phyloP scores from a whole-genome alignment of 805 yeast genomes.

The Candida hispaniensis region DNA sequence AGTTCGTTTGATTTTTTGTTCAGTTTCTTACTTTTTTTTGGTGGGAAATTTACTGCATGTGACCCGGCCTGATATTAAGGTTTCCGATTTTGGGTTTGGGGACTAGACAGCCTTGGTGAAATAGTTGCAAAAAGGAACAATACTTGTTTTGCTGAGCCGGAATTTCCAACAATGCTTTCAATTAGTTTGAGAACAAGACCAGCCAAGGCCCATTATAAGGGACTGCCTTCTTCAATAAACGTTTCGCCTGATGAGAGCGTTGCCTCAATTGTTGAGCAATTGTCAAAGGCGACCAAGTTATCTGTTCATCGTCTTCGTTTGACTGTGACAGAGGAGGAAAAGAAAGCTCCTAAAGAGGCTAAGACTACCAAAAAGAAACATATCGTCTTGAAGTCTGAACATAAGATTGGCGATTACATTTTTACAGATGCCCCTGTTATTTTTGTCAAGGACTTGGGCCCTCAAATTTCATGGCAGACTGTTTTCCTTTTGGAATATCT shows the following conservation, averaged over 20 bases:
- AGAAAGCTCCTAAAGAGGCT: constrained; percentile 23
- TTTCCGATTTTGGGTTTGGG: no score
- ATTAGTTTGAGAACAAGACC: constrained; percentile 1
- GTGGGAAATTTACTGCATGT: no score
- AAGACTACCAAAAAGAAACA: constrained; percentile 30
- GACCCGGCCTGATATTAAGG: no score
- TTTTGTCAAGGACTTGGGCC: constrained; percentile 80
- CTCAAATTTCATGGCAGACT: constrained; percentile 83
- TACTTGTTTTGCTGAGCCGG: no score
- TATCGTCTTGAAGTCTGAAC: constrained; percentile 37
- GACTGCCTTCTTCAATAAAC: constrained; percentile 26
- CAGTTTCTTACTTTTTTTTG: no score
- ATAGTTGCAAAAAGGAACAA: no score
- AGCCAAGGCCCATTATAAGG: constrained; percentile 22
- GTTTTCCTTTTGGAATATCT: constrained; percentile 83
- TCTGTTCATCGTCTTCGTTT: constrained; percentile 47
- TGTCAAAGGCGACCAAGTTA: constrained; percentile 38
- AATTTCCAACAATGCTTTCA: constrained; percentile 5
- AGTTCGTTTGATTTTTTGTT: no score
- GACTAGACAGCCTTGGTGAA: no score
- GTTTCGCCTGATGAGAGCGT: constrained; percentile 32
- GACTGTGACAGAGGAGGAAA: constrained; percentile 32
- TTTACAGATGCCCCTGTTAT: constrained; percentile 33
- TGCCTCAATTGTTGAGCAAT: constrained; percentile 34
- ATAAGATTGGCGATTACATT: constrained; percentile 39